phyloP scores from a whole-genome alignment of 805 yeast genomes.

The Lipomyces yamadae region DNA sequence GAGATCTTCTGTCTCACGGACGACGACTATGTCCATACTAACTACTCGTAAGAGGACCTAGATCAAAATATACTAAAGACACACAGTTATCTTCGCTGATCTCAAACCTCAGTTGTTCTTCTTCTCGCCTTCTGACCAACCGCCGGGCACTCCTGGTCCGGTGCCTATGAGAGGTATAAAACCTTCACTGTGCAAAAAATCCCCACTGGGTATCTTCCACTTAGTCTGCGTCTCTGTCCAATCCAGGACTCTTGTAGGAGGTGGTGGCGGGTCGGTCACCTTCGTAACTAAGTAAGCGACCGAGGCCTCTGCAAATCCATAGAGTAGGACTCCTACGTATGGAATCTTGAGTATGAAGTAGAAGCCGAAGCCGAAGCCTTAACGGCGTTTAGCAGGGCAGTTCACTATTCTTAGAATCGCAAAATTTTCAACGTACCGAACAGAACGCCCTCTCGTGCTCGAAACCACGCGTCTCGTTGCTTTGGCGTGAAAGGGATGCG shows the following conservation, averaged over 20 bases:
- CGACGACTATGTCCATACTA: neutral
- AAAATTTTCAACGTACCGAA: slow-evolving; percentile 44
- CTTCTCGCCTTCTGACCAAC: neutral
- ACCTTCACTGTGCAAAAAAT: slow-evolving; percentile 23
- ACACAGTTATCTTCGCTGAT: neutral
- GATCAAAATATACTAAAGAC: neutral
- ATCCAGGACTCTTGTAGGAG: slow-evolving; percentile 16
- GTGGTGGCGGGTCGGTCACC: slow-evolving; percentile 43
- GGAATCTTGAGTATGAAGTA: slow-evolving; percentile 53
- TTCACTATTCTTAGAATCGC: neutral
- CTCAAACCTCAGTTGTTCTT: neutral
- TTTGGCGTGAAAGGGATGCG: slow-evolving; percentile 51
- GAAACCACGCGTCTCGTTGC: slow-evolving; percentile 54
- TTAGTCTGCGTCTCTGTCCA: slow-evolving; percentile 30
- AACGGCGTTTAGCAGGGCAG: neutral
- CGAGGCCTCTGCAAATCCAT: slow-evolving; percentile 59
- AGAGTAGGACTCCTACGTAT: slow-evolving; percentile 53
- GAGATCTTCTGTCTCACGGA: neutral
- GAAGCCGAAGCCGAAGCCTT: slow-evolving; percentile 56
- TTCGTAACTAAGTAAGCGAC: slow-evolving; percentile 60
- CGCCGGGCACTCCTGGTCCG: neutral
- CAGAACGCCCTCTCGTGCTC: slow-evolving; percentile 59
- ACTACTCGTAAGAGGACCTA: neutral
- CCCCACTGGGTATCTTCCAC: slow-evolving; percentile 28
- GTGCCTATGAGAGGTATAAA: neutral